A percentile compares a stretch with the other conserved stretches of the same genome.
Conservation (phyloP, 768 basidiomycete species). For the Paxillus involutus region DNA sequence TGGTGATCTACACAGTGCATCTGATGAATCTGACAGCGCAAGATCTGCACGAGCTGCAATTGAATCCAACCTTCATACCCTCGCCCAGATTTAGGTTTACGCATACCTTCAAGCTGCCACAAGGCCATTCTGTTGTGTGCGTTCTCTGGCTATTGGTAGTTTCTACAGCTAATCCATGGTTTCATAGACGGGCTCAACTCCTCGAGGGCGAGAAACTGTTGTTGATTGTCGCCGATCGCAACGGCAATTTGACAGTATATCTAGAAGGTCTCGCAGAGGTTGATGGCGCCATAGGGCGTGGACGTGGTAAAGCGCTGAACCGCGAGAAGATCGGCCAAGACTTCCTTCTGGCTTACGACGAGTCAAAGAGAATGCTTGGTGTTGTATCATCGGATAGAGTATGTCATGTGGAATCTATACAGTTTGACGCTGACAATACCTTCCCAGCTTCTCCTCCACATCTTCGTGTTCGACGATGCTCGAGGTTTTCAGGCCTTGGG, state of each 20-base stretch:
- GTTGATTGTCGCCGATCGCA: constrained; percentile 38
- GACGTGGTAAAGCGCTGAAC: constrained; percentile 33
- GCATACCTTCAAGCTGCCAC: constrained; percentile 16
- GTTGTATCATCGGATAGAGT: constrained; percentile 46
- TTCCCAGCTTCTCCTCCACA: constrained; percentile 34
- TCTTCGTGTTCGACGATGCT: constrained; percentile 46
- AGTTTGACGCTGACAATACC: not conserved
- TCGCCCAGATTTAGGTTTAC: constrained; percentile 17
- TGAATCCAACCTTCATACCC: constrained; percentile 21
- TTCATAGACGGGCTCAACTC: constrained; percentile 37
- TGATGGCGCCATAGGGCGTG: constrained; percentile 27
- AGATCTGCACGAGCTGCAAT: constrained; percentile 27
- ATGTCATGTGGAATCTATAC: not conserved
- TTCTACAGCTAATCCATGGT: not conserved
- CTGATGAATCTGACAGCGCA: constrained; percentile 27
- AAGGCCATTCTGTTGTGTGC: constrained; percentile 21
- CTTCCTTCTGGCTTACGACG: constrained; percentile 51
- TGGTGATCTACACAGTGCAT: constrained; percentile 20
- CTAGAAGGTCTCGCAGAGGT: constrained; percentile 36
- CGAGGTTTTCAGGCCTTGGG: constrained; percentile 41
- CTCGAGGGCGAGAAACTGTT: constrained; percentile 42
- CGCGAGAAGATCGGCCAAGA: constrained; percentile 47
- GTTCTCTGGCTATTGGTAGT: not conserved
- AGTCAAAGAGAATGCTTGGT: no score
- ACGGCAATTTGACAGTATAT: constrained; percentile 37